Evolutionary conservation across 225 moss, liverwort and hornwort genomes (phyloP), one percentile per base, ranked within the genome.

Genomic region (Pleurozium schreberi): DNA sequence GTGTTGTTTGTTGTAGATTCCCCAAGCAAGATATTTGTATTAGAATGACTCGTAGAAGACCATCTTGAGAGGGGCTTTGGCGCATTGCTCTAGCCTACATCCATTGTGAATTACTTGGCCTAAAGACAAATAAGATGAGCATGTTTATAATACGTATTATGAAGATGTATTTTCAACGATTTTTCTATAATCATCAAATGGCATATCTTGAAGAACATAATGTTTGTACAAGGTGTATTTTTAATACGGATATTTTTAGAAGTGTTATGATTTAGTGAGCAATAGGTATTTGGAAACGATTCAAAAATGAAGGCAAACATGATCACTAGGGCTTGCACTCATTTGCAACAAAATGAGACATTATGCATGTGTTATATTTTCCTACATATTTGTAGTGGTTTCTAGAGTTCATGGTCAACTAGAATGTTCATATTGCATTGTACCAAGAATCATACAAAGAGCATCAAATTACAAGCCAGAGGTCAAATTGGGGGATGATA

Each of bases 121-220:
- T n/a, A n/a, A n/a, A n/a, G n/a, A n/a, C n/a, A n/a, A n/a, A n/a
- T n/a, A n/a, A n/a, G n/a, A n/a, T n/a, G n/a, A n/a, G n/a, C n/a
- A n/a, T n/a, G n/a, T n/a, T n/a, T n/a, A n/a, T n/a, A n/a, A n/a
- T n/a, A 40, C 8, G 40, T 4, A 40, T 40, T 3, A 40, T 13
- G 0, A 12, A 23, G 23, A 40, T 14, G 14, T 69, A 69, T 13
- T 40, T 8, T 13, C 25, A 12, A 6, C 40, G 4, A 69, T 40
- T 18, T 12, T 7, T 3, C 40, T 40, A 4, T 8, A 5, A 69
- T 14, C 2, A 69, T 12, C 7, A 40, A 0, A 13, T 0, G 4
- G 2, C 23, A 40, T 7, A 69, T 69, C 42, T 69, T 42, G 2
- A 26, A 25, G 8, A 69, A 8, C 0, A 42, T 5, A 69, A 14